Percentiles rank a stretch among this genome's conserved stretches.
These are phyloP conservation scores for Triangularia setosa DNA, from an alignment of 2,329 filamentous ascomycete species.

Conservation along the genomic window DNA sequence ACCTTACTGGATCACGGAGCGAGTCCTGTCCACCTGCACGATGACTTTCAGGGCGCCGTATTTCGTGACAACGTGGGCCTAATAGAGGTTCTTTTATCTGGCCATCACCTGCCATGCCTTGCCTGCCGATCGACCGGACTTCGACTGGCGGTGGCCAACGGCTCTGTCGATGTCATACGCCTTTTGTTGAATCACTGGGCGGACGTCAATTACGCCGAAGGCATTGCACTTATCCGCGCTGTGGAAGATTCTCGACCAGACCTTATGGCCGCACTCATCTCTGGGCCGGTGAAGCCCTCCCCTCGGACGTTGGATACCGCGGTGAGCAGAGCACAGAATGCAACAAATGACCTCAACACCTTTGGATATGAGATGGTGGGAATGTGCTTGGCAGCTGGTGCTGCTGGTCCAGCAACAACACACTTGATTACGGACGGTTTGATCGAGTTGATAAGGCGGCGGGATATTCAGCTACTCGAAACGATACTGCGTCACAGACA, in stretches of 20 bases:
- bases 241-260: conserved; percentile 24
- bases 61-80: conserved; percentile 21
- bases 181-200: conserved; percentile 26
- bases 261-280: conserved; percentile 24
- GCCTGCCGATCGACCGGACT: conserved; percentile 26
- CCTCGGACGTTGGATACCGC: conserved; percentile 25
- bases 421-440: conserved; percentile 24
- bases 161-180: conserved; percentile 20
- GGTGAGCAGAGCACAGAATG: conserved; percentile 19
- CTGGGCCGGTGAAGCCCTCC: conserved; percentile 22
- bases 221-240: conserved; percentile 22
- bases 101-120: conserved; percentile 26
- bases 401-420: conserved; percentile 23
- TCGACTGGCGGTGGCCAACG: conserved; percentile 26
- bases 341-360: conserved; percentile 12
- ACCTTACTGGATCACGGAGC: conserved; percentile 27
- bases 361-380: conserved; percentile 22
- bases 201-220: conserved; percentile 27
- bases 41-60: conserved; percentile 28
- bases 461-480: conserved; percentile 19
- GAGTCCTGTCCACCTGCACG: conserved; percentile 25
- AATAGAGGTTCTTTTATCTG: conserved; percentile 22
- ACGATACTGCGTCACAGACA: conserved; percentile 22
- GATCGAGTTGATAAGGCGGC: conserved; percentile 21
- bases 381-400: conserved; percentile 24